A percentile compares a stretch with the other conserved stretches of the same genome.
phyloP scores from a whole-genome alignment of 768 basidiomycete genomes.

The Mycena rebaudengoi region DNA sequence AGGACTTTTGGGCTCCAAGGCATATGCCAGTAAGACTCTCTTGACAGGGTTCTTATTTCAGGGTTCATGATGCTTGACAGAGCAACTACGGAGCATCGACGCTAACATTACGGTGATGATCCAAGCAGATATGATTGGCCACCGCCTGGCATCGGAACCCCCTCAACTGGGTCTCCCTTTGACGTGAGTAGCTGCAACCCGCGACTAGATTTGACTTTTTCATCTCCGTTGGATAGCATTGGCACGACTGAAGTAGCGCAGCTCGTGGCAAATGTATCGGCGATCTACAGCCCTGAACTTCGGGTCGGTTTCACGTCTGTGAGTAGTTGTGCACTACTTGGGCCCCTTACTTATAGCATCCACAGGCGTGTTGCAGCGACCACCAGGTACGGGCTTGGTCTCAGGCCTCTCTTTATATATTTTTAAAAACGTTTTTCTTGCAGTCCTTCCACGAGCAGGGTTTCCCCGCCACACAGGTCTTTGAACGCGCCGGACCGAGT shows the following conservation, averaged over 20 bases:
- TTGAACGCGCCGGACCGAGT: slow-evolving; percentile 85
- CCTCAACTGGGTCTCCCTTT: slow-evolving; percentile 84
- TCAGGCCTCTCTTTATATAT: not conserved
- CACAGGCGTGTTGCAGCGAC: slow-evolving; percentile 89
- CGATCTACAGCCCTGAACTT: slow-evolving; percentile 84
- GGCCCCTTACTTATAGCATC: too few relatives aligned
- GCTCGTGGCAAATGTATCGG: slow-evolving; percentile 77
- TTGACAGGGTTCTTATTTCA: not conserved
- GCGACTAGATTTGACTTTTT: not conserved
- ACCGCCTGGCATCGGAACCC: slow-evolving; percentile 81
- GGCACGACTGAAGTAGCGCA: slow-evolving; percentile 80
- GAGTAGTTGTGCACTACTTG: too few relatives aligned
- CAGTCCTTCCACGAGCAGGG: slow-evolving; percentile 86
- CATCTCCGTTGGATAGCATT: slow-evolving; percentile 56
- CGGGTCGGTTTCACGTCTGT: slow-evolving; percentile 72
- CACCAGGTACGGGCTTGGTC: slow-evolving; percentile 65
- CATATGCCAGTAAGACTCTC: slow-evolving; percentile 74
- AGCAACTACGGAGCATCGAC: slow-evolving; percentile 67
- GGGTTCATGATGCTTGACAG: not conserved
- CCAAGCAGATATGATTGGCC: slow-evolving; percentile 94
- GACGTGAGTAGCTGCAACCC: slow-evolving; percentile 50
- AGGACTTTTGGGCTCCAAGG: slow-evolving; percentile 79
- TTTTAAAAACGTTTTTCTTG: too few relatives aligned
- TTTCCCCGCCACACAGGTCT: slow-evolving; percentile 87
- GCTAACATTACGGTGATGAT: slow-evolving; percentile 84